Base-by-base conservation (phyloP, 805 yeast genomes). In the Ogataea methanolica region DNA sequence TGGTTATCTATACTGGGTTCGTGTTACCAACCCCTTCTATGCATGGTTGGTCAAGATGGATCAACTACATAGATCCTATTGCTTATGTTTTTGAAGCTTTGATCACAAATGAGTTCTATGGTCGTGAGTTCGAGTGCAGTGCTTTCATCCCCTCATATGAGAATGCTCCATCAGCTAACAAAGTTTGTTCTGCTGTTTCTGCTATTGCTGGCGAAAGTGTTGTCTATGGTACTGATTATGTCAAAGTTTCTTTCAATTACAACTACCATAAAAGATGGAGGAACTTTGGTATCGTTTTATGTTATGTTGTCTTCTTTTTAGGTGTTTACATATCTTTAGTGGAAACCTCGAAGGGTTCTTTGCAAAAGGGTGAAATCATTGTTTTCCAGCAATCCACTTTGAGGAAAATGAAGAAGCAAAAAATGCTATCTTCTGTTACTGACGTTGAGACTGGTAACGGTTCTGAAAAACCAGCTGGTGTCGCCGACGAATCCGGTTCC, bases 291-390 rank as follows among this genome's bases (percentile, higher is more conserved):
- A 83, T 87, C 53, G 63, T 72, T 73, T 1, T 86, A 74, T 59
- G 65, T 67, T 22, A 48, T 72, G 36, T 43, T 82, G 50, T 88
- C 73, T 1, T 86, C 74, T 82, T 85, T 65, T 70, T 83, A 45
- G 58, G 53, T 44, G 69, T 76, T 9, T 83, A 84, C 61, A 62
- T 85, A 49, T 33, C 68, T 3, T 68, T 80, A 48, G 74, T 80
- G 44, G 91, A 85, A 61, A 67, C 58, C 52, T 79, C 80, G 57
- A 76, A 74, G 59, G 80, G 83, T 61, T 79, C 86, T 3, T 72
- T 75, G 70, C 86, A 80, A 64, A 80, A 80, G 66, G 91, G 91
- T 71, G 91, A 85, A 64, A 72, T 84, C 33, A 66, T 83, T 51
- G 72, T 85, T 23, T 84, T 80, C 71, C 81, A 78, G 58, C 65